phyloP scores from a whole-genome alignment of 768 basidiomycete species.

The Calocera cornea region DNA sequence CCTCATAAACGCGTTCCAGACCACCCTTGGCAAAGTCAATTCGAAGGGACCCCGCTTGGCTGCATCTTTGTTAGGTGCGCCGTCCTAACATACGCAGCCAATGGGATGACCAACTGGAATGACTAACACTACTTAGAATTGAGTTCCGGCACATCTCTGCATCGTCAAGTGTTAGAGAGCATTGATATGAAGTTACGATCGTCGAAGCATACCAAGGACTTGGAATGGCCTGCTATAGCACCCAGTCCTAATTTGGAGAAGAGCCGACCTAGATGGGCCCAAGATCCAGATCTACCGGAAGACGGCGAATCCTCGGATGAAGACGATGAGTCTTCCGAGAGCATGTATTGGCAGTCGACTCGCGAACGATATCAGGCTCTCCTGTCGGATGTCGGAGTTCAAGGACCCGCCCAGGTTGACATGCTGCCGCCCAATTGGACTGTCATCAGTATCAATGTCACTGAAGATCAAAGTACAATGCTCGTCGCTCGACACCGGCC shows the following conservation, averaged over 20 bases:
- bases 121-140: slow-evolving; percentile 38
- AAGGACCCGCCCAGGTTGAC: slow-evolving; percentile 25
- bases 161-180: slow-evolving; percentile 73
- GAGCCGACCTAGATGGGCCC: neutral
- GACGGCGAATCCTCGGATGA: neutral
- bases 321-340: slow-evolving; percentile 29
- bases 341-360: slow-evolving; percentile 50
- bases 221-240: slow-evolving; percentile 55
- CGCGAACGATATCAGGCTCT: slow-evolving; percentile 41
- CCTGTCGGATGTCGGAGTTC: slow-evolving; percentile 12
- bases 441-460: slow-evolving; percentile 67
- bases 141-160: slow-evolving; percentile 61
- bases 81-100: neutral
- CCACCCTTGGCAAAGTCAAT: slow-evolving; percentile 55
- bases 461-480: slow-evolving; percentile 68
- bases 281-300: neutral
- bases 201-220: slow-evolving; percentile 39
- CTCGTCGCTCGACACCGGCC: slow-evolving; percentile 69
- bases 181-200: slow-evolving; percentile 56
- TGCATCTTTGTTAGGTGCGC: slow-evolving; percentile 47
- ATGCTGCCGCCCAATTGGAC: slow-evolving; percentile 67
- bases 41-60: slow-evolving; percentile 40
- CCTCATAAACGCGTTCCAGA: slow-evolving; percentile 60
- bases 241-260: slow-evolving; percentile 17
- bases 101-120: slow-evolving; percentile 2